A percentile compares a stretch with the other conserved stretches of the same genome.
phyloP scores from a whole-genome alignment of 2,329 filamentous ascomycete species.

The Trichoderma citrinoviride region DNA sequence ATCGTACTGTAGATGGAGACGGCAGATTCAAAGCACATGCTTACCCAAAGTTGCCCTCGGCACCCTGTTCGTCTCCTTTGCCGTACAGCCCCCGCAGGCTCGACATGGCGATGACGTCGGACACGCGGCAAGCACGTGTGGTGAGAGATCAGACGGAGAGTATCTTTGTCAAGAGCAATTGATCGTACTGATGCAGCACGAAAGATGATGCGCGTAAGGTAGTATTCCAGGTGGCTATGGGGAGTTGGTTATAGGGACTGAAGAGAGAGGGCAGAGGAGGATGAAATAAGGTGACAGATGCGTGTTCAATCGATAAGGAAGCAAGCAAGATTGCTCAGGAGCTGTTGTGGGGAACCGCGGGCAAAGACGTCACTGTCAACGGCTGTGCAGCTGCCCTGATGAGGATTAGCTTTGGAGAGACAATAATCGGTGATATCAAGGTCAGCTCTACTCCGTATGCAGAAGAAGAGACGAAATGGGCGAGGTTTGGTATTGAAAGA shows the following conservation, averaged over 20 bases:
- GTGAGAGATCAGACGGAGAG: neutral
- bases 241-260: neutral
- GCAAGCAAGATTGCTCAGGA: conserved; percentile 17
- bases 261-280: neutral
- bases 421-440: neutral
- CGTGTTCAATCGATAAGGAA: conserved; percentile 5
- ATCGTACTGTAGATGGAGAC: neutral
- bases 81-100: conserved; percentile 35
- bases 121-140: neutral
- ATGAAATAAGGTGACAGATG: neutral
- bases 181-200: neutral
- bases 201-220: neutral
- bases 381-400: neutral
- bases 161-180: neutral
- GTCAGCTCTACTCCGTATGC: too few species aligned
- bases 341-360: conserved; percentile 18
- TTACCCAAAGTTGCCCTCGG: conserved; percentile 43
- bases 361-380: conserved; percentile 22
- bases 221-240: neutral
- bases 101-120: conserved; percentile 32
- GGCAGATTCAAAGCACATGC: conserved; percentile 18
- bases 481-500: neutral
- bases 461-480: neutral
- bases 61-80: conserved; percentile 30
- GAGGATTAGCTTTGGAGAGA: neutral